Base-by-base conservation (phyloP, 345 rosid species). In the Lumnitzera racemosa region DNA sequence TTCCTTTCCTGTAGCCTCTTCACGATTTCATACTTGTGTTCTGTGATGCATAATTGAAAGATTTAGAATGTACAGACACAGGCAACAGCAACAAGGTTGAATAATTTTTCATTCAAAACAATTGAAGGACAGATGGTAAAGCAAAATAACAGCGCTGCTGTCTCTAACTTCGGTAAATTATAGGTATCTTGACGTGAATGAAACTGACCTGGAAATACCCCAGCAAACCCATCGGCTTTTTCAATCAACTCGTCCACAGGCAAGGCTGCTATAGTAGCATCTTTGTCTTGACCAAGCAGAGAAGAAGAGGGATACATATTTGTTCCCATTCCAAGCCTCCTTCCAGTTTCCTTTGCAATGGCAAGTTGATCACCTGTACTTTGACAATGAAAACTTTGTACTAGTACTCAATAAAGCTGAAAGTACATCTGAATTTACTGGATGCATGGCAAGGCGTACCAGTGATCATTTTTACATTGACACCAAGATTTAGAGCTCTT, bases 291-390 rank as follows among this genome's bases (percentile, higher is more conserved):
- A 58, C 98, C 98, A 2, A 91, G 91, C 70, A 91, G 67, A 47
- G 96, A 76, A 36, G 96, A 86, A 73, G 98, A 91, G 6, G 91
- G 95, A 68, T 91, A 91, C 98, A 91, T 91, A 64, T 88, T 91
- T 24, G 96, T 88, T 58, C 98, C 98, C 98, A 91, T 91, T 59
- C 98, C 96, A 67, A 91, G 96, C 80, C 96, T 84, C 65, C 98
- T 67, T 20, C 90, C 98, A 3, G 98, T 91, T 81, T 91, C 98
- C 82, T 91, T 91, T 46, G 54, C 96, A 64, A 91, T 91, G 51
- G 96, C 98, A 68, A 91, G 95, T 62, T 91, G 96, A 81, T 91
- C 98, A 58, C 98, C 98, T 81, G 71, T 46, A 50, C 59, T 68
- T 54, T 43, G 41, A 67, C 47, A 41, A 25, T 49, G 14, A 57